phyloP scores from a whole-genome alignment of 768 basidiomycete genomes.

The Pilatotrama ljubarskyi region DNA sequence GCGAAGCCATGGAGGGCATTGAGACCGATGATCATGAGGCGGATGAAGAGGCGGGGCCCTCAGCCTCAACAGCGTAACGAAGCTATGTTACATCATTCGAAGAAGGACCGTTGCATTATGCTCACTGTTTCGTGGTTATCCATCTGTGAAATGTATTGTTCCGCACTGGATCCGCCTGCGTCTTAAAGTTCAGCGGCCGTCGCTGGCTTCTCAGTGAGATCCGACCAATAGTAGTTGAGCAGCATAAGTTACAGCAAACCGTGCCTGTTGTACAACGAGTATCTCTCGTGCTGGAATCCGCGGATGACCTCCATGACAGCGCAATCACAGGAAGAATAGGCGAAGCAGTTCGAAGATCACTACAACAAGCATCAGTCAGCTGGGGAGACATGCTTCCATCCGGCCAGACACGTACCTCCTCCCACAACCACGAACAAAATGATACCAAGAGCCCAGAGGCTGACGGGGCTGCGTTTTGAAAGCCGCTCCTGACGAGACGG shows the following conservation, averaged over 20 bases:
- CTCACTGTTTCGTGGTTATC: not conserved
- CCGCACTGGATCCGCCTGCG: not conserved
- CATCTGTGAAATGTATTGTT: not conserved
- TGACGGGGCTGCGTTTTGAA: slow-evolving; percentile 73
- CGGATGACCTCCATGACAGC: not conserved
- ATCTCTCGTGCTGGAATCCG: slow-evolving; percentile 1
- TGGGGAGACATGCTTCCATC: not conserved
- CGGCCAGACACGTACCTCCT: slow-evolving; percentile 61
- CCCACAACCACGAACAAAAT: slow-evolving; percentile 78
- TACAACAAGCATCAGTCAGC: slow-evolving; percentile 28
- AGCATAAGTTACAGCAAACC: slow-evolving; percentile 19
- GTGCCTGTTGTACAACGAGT: slow-evolving; percentile 20
- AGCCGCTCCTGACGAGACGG: slow-evolving; percentile 70
- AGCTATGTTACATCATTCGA: not conserved
- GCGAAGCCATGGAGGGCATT: slow-evolving; percentile 74
- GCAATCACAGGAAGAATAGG: slow-evolving; percentile 60
- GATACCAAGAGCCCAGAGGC: slow-evolving; percentile 70
- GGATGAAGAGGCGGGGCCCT: slow-evolving; percentile 8
- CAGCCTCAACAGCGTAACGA: slow-evolving; percentile 1
- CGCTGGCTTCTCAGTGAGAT: not conserved
- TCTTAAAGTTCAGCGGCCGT: not conserved
- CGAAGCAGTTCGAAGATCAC: slow-evolving; percentile 74
- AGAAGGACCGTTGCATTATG: not conserved
- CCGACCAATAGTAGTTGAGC: slow-evolving; percentile 8
- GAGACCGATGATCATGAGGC: slow-evolving; percentile 42